Base-by-base conservation (phyloP, 2,329 filamentous ascomycete species). In the Colletotrichum agaves region DNA sequence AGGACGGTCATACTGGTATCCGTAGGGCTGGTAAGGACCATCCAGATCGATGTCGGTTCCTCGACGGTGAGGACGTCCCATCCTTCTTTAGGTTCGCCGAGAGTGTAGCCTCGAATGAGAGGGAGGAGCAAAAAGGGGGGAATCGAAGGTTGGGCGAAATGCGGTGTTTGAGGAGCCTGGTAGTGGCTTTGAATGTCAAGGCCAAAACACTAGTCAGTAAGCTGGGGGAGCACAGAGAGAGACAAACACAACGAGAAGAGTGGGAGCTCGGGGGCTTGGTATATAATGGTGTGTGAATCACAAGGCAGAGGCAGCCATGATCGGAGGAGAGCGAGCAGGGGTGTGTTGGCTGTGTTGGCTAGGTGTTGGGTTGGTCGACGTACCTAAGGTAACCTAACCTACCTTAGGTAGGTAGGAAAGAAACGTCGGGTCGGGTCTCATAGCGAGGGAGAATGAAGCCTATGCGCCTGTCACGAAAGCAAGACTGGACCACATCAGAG, bases 41-140 rank as follows among this genome's bases (percentile, higher is more conserved):
- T 65, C 56, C 47, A 47, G 41, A 23, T 61, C 47, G 39, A 53
- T 17, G 41, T 65, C 62, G 41, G 47, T 21, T 44, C 31, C 62
- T 47, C 33, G 39, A 23, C 57, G 62, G 35, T 55, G 39, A 65
- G 47, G 33, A 47, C 62, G 62, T 41, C 62, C 57, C 62, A 65
- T 65, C 39, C 11, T 64, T 64, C 15, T 31, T 43, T 7, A 15
- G 23, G 27, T 60, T 61, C 13, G 47, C 37, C 39, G 47, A 31
- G 4, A 47, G 41, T n/a, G 2, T 21, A 21, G 47, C 37, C 33
- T 17, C n/a, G 33, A 43, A 35, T n/a, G 47, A 39, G 13, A 55
- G 13, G 23, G 31, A 33, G 17, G n/a, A 10, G 39, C 39, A 13
- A 37, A 11, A 31, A 41, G 15, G 41, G n/a, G 15, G 13, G n/a